Conservation (phyloP, 1,139 yeast species). For the Candida sojae region DNA sequence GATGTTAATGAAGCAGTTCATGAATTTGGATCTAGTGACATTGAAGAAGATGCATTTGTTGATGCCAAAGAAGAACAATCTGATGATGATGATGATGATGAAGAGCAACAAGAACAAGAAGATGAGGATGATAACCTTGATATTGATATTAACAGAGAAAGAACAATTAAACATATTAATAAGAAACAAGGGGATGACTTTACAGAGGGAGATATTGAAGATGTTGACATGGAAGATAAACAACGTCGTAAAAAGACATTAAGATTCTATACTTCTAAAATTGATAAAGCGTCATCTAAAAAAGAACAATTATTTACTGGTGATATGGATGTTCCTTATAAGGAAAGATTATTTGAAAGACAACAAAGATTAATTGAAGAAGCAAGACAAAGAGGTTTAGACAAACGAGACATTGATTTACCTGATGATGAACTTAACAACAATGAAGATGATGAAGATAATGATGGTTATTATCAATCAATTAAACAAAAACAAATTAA, state of each 20-base stretch:
- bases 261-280: constrained; percentile 95
- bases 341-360: constrained; percentile 85
- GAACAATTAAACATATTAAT: constrained; percentile 40
- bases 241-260: constrained; percentile 77
- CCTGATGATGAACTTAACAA: constrained; percentile 55
- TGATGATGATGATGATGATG: constrained; percentile 22
- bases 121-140: constrained; percentile 15
- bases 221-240: constrained; percentile 84
- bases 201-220: constrained; percentile 67
- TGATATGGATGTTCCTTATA: constrained; percentile 91
- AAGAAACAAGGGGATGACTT: constrained; percentile 46
- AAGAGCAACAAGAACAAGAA: constrained; percentile 18
- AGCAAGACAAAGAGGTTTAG: constrained; percentile 81
- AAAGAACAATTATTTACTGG: constrained; percentile 66
- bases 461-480: constrained; percentile 51
- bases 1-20: constrained; percentile 19
- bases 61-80: constrained; percentile 25
- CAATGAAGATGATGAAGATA: constrained; percentile 50
- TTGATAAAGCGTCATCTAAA: constrained; percentile 73
- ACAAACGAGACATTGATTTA: constrained; percentile 44
- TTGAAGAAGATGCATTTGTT: constrained; percentile 28
- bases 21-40: constrained; percentile 23
- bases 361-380: constrained; percentile 85
- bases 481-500: constrained; percentile 50
- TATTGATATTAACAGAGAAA: constrained; percentile 52